A percentile compares a stretch with the other conserved stretches of the same genome.
phyloP scores from a whole-genome alignment of 2,329 filamentous ascomycete species.

The Thielaviopsis ethacetica region DNA sequence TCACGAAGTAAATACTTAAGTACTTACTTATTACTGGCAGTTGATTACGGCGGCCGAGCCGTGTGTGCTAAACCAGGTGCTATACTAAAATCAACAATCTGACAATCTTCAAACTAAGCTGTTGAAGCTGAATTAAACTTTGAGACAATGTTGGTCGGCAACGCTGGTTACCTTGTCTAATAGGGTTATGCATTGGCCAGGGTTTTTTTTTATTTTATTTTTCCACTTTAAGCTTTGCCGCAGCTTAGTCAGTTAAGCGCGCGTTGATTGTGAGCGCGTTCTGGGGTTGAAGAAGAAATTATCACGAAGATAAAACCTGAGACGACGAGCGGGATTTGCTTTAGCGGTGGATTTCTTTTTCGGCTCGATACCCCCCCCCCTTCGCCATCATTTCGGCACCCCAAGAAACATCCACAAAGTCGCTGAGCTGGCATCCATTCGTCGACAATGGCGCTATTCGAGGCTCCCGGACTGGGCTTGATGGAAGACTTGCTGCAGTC shows the following conservation, averaged over 20 bases:
- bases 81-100: too few relatives aligned
- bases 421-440: not conserved
- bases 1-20: too few relatives aligned
- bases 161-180: not conserved
- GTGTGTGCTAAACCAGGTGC: too few relatives aligned
- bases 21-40: too few relatives aligned
- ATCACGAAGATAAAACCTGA: not conserved
- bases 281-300: not conserved
- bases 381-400: too few relatives aligned
- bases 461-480: constrained; percentile 35
- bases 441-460: constrained; percentile 23
- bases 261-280: not conserved
- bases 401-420: too few relatives aligned
- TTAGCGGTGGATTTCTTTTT: not conserved
- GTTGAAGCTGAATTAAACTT: not conserved
- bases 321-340: not conserved
- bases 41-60: too few relatives aligned
- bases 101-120: too few relatives aligned
- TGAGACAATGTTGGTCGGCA: not conserved
- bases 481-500: constrained; percentile 27
- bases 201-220: not conserved
- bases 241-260: not conserved
- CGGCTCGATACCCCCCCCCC: too few relatives aligned
- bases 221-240: not conserved
- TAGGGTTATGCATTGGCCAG: not conserved